Base-by-base conservation (phyloP, 805 yeast genomes). In the Ogataea methylovora region DNA sequence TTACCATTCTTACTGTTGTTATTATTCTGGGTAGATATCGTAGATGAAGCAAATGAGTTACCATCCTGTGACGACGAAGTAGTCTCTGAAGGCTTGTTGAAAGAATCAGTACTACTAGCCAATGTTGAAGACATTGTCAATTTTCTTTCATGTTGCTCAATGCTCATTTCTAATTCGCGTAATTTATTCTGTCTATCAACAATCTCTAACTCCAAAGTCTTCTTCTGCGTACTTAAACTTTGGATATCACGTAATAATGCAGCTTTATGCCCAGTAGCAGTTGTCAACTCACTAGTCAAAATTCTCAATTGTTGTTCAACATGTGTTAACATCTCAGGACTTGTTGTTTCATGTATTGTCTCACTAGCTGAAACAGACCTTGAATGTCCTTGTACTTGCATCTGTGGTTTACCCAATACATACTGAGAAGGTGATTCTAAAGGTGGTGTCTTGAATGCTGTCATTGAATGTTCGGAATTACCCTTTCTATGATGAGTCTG, bases 331-430 rank as follows among this genome's bases (percentile, higher is more conserved):
- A 49, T 50, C n/a, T 48, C 44, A 21, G 56, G 16, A n/a, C 28
- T 26, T 27, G 28, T 34, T 3, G 42, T 60, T 23, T 62, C 52
- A 5, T 45, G 52, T 2, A 63, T 57, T 21, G 73, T 61, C 35
- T 69, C 76, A 21, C 72, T 61, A 34, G 69, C 76, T 2, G 74
- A 67, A 2, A 62, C 51, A 1, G 73, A 61, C 39, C 76, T 56
- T 5, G 45, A 35, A 43, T 71, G 76, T n/a, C n/a, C n/a, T n/a
- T n/a, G n/a, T n/a, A n/a, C n/a, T n/a, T n/a, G n/a, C n/a, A n/a
- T n/a, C n/a, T n/a, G n/a, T n/a, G n/a, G n/a, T n/a, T n/a, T n/a
- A n/a, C n/a, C n/a, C n/a, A n/a, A n/a, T n/a, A n/a, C n/a, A n/a
- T n/a, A n/a, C n/a, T n/a, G n/a, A n/a, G n/a, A n/a, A n/a, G n/a